Base-by-base conservation (phyloP, 2,329 filamentous ascomycete species). In the Orbilia blumenaviensis region DNA sequence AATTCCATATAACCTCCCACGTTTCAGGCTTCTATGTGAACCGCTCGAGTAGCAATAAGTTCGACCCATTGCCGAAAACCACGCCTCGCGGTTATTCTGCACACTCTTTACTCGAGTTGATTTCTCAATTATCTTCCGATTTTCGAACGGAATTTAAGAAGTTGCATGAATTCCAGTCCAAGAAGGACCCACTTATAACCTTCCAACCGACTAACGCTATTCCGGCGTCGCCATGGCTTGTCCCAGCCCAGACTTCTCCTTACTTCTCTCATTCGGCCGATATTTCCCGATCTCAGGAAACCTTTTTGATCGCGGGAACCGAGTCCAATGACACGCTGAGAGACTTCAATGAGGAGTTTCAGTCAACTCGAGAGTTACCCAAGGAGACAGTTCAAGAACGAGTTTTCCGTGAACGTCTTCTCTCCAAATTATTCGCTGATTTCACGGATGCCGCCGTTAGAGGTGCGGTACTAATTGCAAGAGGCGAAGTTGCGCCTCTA, bases 271-370 rank as follows among this genome's bases (percentile, higher is more conserved):
- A 99, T 82, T 88, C 91, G 80, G 83, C 94, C 23, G 95, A 99
- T 82, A 88, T 93, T 77, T 92, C 94, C 21, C 89, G 96, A 66
- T 92, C 94, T 21, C 95, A 99, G 84, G 95, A 99, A 85, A 92
- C 91, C 56, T 97, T 92, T 82, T 86, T 99, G 75, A 89, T 98
- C 75, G 89, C 92, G 18, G 96, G 96, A 29, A 90, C 94, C 25
- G 95, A 99, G 81, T 97, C 94, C 82, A 92, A 93, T 0, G 95
- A 99, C 81, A 97, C 93, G 3, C 86, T 99, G 78, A 89, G 95
- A 72, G 95, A 99, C 83, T 99, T 96, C 94, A 99, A 99, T 80
- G 95, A 99, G 83, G 95, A 99, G 82, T 96, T 99, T 82, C 95
- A 99, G 83, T 97, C 94, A 1, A 97, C 95, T 9, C 90, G 93